Evolutionary conservation across 768 basidiomycete genomes (phyloP).

Genomic region (Suillus decipiens): DNA sequence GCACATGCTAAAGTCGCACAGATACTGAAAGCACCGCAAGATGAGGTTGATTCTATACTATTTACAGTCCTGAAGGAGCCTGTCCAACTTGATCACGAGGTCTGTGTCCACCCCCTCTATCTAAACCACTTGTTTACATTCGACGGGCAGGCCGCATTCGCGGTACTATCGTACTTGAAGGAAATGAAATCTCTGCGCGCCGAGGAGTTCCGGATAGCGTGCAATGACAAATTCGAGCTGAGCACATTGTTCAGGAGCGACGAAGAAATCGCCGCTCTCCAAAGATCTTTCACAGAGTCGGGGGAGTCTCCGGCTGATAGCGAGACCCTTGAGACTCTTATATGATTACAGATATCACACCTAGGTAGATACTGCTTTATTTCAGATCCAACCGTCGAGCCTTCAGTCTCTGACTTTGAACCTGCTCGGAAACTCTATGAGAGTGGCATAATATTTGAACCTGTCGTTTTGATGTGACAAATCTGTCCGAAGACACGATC

Average conservation of each 20-base stretch:
- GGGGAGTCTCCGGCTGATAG: constrained; percentile 15
- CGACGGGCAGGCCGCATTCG: constrained; percentile 49
- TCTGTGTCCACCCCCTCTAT: constrained; percentile 27
- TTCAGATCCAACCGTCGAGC: not conserved
- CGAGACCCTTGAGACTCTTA: constrained; percentile 4
- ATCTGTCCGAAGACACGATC: not conserved
- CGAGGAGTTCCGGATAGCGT: constrained; percentile 62
- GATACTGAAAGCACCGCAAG: constrained; percentile 46
- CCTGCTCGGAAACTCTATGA: not conserved
- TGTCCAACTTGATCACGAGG: constrained; percentile 49
- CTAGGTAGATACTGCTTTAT: not conserved
- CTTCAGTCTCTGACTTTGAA: not conserved
- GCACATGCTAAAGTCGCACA: constrained; percentile 61
- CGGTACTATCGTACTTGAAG: constrained; percentile 49
- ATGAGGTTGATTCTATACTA: constrained; percentile 62
- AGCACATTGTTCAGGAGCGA: constrained; percentile 67
- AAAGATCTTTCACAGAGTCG: constrained; percentile 23
- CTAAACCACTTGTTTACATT: not conserved
- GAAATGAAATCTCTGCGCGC: constrained; percentile 51
- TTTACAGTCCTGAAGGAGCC: constrained; percentile 50
- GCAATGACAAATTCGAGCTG: constrained; percentile 53
- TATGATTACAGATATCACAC: not conserved
- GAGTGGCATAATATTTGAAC: not conserved
- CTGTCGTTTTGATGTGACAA: not conserved
- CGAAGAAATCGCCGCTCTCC: constrained; percentile 50